Percentiles rank a stretch among this genome's conserved stretches.
These are phyloP conservation scores for Suillus lakei DNA, from an alignment of 768 basidiomycete genomes.

Conservation along the genomic window DNA sequence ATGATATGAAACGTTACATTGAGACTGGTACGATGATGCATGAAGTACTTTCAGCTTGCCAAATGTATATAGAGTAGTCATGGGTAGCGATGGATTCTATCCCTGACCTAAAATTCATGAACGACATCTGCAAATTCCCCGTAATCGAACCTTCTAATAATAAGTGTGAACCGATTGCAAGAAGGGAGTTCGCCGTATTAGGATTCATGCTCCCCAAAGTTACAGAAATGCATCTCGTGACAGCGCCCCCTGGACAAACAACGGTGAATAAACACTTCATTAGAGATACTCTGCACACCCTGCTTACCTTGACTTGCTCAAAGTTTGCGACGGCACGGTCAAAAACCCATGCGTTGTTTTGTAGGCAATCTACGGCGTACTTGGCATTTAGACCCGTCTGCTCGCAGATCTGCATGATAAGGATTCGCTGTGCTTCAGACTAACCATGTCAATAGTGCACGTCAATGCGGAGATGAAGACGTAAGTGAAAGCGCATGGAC, in stretches of 20 bases:
- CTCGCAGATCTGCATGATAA: constrained; percentile 72
- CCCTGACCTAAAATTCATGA: constrained; percentile 4
- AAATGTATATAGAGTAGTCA: constrained; percentile 18
- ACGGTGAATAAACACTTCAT: constrained; percentile 26
- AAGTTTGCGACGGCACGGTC: constrained; percentile 84
- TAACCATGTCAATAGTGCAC: constrained; percentile 30
- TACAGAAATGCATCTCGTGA: constrained; percentile 61
- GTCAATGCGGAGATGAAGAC: constrained; percentile 18
- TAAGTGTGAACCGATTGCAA: constrained; percentile 17
- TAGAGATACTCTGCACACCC: background rate
- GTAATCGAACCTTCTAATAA: constrained; percentile 16
- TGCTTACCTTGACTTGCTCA: constrained; percentile 81
- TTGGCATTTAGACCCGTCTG: constrained; percentile 80
- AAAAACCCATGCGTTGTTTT: constrained; percentile 85
- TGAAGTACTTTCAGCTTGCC: constrained; percentile 16
- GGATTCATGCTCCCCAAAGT: constrained; percentile 24
- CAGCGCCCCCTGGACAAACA: constrained; percentile 46
- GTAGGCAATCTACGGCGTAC: constrained; percentile 84
- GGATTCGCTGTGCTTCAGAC: constrained; percentile 71
- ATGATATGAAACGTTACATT: constrained; percentile 31
- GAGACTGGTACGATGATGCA: constrained; percentile 15
- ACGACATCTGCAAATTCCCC: constrained; percentile 3
- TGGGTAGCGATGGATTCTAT: background rate
- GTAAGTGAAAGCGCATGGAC: constrained; percentile 18
- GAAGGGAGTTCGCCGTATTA: background rate